Percentiles rank a stretch among this genome's conserved stretches.
These are phyloP conservation scores for Boletus huronensis DNA, from an alignment of 768 basidiomycete species.

Conservation along the genomic window DNA sequence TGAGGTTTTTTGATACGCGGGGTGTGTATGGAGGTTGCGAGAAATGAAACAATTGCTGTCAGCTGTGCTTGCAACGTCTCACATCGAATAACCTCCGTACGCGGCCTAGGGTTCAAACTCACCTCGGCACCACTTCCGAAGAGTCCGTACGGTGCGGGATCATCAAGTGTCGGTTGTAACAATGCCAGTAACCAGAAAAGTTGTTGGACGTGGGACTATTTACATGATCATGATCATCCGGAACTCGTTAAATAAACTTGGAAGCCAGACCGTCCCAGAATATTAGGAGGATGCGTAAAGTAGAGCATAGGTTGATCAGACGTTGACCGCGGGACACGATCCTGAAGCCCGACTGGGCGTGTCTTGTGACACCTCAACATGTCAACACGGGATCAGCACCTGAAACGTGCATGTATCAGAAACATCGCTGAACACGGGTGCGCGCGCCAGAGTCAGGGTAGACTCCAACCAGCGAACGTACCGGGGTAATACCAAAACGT, in stretches of 20 bases:
- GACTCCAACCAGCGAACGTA: slow-evolving; percentile 17
- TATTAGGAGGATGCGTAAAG: neutral
- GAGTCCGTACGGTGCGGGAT: neutral
- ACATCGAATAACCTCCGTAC: neutral
- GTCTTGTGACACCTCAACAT: slow-evolving; percentile 3
- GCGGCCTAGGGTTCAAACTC: neutral
- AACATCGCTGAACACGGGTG: neutral
- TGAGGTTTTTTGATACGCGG: neutral
- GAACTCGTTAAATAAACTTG: neutral
- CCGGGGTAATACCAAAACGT: slow-evolving; percentile 54
- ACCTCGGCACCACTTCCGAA: neutral
- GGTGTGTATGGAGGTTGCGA: neutral
- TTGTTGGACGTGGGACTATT: neutral
- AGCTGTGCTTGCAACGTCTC: neutral
- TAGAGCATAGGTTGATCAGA: too few species aligned
- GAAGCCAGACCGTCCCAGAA: neutral
- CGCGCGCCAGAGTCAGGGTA: neutral
- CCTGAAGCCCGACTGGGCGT: neutral
- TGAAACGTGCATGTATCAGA: slow-evolving; percentile 8
- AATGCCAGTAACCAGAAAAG: neutral
- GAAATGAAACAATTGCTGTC: neutral
- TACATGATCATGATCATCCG: slow-evolving; percentile 26
- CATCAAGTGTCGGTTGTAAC: neutral
- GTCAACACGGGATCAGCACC: neutral
- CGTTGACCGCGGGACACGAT: neutral